Conservation (phyloP, 108 stramenopile species). For the Phaeodactylum tricornutum region DNA sequence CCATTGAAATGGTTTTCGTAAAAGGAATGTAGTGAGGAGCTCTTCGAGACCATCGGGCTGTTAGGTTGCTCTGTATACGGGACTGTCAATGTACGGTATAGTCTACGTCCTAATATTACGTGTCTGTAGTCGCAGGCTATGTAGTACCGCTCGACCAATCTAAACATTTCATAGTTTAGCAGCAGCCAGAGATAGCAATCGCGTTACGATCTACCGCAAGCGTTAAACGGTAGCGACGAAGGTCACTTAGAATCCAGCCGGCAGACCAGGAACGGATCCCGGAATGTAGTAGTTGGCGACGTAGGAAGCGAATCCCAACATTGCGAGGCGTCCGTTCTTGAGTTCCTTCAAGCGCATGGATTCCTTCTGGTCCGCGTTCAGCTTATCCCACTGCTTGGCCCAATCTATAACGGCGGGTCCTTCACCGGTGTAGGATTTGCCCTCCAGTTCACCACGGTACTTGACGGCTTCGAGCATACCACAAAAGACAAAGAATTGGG, state of each 20-base stretch:
- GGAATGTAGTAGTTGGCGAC: conserved; percentile 82
- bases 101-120: too few relatives aligned
- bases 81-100: too few relatives aligned
- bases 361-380: conserved; percentile 36
- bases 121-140: too few relatives aligned
- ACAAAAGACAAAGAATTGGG: conserved; percentile 83
- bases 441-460: conserved; percentile 70
- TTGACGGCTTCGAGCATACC: conserved; percentile 77
- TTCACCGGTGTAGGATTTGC: conserved; percentile 73
- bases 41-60: too few relatives aligned
- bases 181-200: too few relatives aligned
- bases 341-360: conserved; percentile 86
- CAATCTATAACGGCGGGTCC: conserved; percentile 82
- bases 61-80: too few relatives aligned
- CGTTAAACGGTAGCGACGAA: too few relatives aligned
- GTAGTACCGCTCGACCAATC: too few relatives aligned
- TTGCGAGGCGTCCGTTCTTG: conserved; percentile 88
- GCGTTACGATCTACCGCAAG: too few relatives aligned
- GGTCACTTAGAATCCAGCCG: conserved; percentile 25
- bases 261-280: conserved; percentile 72
- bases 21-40: too few relatives aligned
- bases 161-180: too few relatives aligned
- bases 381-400: conserved; percentile 56
- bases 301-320: conserved; percentile 86
- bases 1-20: too few relatives aligned